Base-by-base conservation (phyloP, 176 grass and related monocot species). In the Carex scoparia region DNA sequence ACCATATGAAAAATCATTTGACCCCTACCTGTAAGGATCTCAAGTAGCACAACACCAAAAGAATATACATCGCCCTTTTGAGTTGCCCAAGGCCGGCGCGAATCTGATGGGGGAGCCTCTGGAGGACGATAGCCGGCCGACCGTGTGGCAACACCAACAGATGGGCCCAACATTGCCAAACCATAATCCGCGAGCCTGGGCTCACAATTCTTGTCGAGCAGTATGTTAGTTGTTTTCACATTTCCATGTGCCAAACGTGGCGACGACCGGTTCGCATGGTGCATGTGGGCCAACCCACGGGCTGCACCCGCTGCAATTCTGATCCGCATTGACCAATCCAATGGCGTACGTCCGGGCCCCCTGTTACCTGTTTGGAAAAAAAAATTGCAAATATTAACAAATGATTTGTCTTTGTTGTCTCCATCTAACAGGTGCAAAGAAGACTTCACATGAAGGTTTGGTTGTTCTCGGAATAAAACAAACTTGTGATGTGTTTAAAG, bases 11-110 rank as follows among this genome's bases (percentile, higher is more conserved):
- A 31, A 32, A 16, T 54, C 5, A 55, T 31, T 7, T 32, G 12
- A 78, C 0, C 71, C 46, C 84, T 94, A 4, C 96, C 96, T 49
- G 96, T 99, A 10, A 99, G 88, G 18, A 99, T 84, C 85, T 99
- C 96, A 4, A 99, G 96, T 1, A 99, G 96, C 61, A 95, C 93
- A 42, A 99, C 91, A 4, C 96, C 96, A 55, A 95, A 70, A 16
- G 96, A 85, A 89, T 99, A 99, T 80, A 95, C 88, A 86, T 99
- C 96, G 42, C 93, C 96, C 88, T 82, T 89, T 84, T 95, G 96
- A 67, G 96, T 89, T 28, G 87, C 93, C 96, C 93, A 95, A 5
- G 93, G 85, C 0, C 96, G 86, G 7, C 90, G 90, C 30, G 86
- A 76, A 31, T 90, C 85, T 15, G 53, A 54, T 51, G 87, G 85